phyloP scores from a whole-genome alignment of 768 basidiomycete genomes.

The Hirschioporus abietinus region DNA sequence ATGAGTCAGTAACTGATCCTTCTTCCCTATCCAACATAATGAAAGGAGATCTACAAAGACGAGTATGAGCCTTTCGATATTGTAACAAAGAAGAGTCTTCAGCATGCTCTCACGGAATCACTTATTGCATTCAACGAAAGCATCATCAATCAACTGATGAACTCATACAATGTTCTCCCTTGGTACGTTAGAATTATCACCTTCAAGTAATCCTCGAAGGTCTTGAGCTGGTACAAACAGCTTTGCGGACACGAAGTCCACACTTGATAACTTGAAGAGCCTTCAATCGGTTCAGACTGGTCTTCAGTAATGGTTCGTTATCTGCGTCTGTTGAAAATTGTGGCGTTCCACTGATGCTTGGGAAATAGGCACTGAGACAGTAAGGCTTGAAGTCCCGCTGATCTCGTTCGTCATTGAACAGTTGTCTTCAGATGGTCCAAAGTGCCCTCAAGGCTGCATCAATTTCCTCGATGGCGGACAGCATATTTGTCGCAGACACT shows the following conservation, averaged over 20 bases:
- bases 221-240: slow-evolving; percentile 8
- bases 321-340: background rate
- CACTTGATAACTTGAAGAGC: slow-evolving; percentile 15
- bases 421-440: slow-evolving; percentile 19
- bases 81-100: slow-evolving; percentile 20
- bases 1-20: slow-evolving; percentile 13
- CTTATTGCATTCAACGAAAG: slow-evolving; percentile 7
- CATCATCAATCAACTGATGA: slow-evolving; percentile 15
- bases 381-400: background rate
- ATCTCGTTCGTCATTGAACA: too few species aligned
- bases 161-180: slow-evolving; percentile 18
- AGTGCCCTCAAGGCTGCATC: slow-evolving; percentile 14
- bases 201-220: background rate
- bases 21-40: background rate
- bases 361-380: slow-evolving; percentile 9
- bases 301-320: slow-evolving; percentile 26
- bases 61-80: slow-evolving; percentile 23
- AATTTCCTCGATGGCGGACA: slow-evolving; percentile 1
- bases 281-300: slow-evolving; percentile 14
- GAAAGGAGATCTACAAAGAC: slow-evolving; percentile 9
- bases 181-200: slow-evolving; percentile 12
- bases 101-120: slow-evolving; percentile 20
- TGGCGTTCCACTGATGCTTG: background rate
- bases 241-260: slow-evolving; percentile 19
- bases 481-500: slow-evolving; percentile 17